Evolutionary conservation across 2,329 filamentous ascomycete species (phyloP).

Genomic region (Botrytis pseudocinerea): DNA sequence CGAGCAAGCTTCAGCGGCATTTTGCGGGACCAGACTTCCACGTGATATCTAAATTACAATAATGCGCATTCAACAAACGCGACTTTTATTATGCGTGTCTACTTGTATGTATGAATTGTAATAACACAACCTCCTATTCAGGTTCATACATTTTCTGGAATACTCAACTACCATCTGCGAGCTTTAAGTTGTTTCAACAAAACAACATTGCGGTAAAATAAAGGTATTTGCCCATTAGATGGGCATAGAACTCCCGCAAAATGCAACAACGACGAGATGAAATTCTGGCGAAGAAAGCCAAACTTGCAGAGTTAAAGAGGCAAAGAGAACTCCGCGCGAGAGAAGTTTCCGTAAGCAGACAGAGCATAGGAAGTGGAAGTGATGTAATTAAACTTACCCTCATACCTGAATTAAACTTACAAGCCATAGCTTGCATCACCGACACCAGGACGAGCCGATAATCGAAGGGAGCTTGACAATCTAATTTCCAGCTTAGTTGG

Average conservation of each 20-base stretch:
- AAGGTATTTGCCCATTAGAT: conserved; percentile 30
- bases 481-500: conserved; percentile 77
- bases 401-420: conserved; percentile 36
- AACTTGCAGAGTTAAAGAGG: conserved; percentile 92
- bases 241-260: conserved; percentile 32
- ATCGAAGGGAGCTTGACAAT: conserved; percentile 75
- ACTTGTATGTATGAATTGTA: conserved; percentile 2
- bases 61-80: conserved; percentile 18
- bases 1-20: conserved; percentile 22
- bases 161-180: not conserved
- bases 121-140: conserved; percentile 11
- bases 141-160: not conserved
- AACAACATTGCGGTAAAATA: conserved; percentile 17
- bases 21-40: conserved; percentile 22
- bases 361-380: conserved; percentile 65
- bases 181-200: not conserved
- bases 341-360: conserved; percentile 69
- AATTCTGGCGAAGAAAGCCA: conserved; percentile 94
- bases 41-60: conserved; percentile 19
- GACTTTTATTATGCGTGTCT: conserved; percentile 4
- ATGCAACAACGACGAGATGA: conserved; percentile 83
- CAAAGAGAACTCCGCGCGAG: conserved; percentile 82
- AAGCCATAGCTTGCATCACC: conserved; percentile 64
- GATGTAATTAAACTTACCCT: conserved; percentile 59
- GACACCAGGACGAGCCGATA: conserved; percentile 67